Base-by-base conservation (phyloP, 2,329 filamentous ascomycete genomes). In the Penicillium sp. region DNA sequence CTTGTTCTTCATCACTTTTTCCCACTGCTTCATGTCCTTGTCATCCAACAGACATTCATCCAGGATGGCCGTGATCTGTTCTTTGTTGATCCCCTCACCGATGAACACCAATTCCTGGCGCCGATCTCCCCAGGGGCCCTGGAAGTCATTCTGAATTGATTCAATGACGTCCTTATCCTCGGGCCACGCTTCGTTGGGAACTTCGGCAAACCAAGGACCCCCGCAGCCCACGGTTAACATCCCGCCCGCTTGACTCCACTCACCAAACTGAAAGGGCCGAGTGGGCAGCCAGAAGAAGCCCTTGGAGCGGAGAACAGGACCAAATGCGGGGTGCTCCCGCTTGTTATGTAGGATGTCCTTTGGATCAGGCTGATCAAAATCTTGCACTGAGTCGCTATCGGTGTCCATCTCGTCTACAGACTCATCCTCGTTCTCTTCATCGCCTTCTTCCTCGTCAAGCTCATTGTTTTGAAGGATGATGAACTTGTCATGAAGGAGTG, bases 61-160 rank as follows among this genome's bases (percentile, higher is more conserved):
- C 3, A 88, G 62, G 27, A 76, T 62, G 4, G 63, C 66, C 20
- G 74, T 77, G 13, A 88, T 68, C 0, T 69, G 73, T 4, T 63
- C 59, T 1, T 72, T 59, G 40, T 86, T 74, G 11, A 88, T 71
- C 4, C 74, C 74, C 63, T 87, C 82, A 0, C 85, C 85, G 47
- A 89, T 87, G 50, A 88, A 85, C 2, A 88, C 85, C 6, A 88
- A 62, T 62, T 88, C 85, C 61, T 88, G 84, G 2, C 84, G 73
- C 1, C 84, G 74, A 55, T 88, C 85, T 0, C 82, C 84, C 82
- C 83, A 87, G 7, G 68, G 66, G 4, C 66, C 68, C 24, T 70
- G 62, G 42, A 79, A 77, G 47, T 80, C 76, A 26, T 75, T 69
- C 42, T 68, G 62, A 32, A 79, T 76, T 9, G 74, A 73, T 34